Base-by-base conservation (phyloP, 1,284 basidiomycete genomes). In the Rhodotorula sp. region DNA sequence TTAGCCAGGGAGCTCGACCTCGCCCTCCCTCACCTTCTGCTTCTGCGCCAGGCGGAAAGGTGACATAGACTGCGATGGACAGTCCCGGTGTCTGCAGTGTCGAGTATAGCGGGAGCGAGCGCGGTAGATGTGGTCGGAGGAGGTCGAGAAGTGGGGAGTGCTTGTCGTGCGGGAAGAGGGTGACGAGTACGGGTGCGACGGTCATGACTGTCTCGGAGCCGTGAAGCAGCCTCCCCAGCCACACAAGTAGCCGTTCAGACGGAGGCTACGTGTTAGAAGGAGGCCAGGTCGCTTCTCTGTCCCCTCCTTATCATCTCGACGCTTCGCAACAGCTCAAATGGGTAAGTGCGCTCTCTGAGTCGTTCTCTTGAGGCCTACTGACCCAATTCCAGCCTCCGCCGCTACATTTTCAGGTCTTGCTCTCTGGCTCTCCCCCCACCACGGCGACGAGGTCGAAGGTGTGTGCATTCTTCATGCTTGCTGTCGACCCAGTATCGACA, bases 361-460 rank as follows among this genome's bases (percentile, higher is more conserved):
- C 15, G 40, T 7, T 44, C 7, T 13, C 3, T 44, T 44, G 40
- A 44, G 4, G 10, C 4, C 40, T 18, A 16, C 62, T 56, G 30
- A 56, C 46, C 26, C 2, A 4, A 1, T 9, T 16, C 20, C 47
- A 34, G 58, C 7, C 16, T 24, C 52, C 0, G 4, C 51, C 55
- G 55, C 37, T 37, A 26, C 55, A 0, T 68, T 64, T 58, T 4
- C 68, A 70, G 68, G 68, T 30, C n/a, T 63, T 46, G 68, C 68
- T 4, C 61, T 70, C 6, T 70, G 68, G 68, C 60, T 70, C 37
- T 10, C 26, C 10, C 53, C 51, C 28, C 47, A 6, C 1, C 54
- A 28, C 31, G 22, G 47, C 47, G 4, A 16, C 24, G 20, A 40
- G 31, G 13, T 48, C 37, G 2, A 26, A 2, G 51, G 64, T 55